phyloP scores from a whole-genome alignment of 2,329 filamentous ascomycete genomes.

The Stagonosporopsis cucurbitacearum region DNA sequence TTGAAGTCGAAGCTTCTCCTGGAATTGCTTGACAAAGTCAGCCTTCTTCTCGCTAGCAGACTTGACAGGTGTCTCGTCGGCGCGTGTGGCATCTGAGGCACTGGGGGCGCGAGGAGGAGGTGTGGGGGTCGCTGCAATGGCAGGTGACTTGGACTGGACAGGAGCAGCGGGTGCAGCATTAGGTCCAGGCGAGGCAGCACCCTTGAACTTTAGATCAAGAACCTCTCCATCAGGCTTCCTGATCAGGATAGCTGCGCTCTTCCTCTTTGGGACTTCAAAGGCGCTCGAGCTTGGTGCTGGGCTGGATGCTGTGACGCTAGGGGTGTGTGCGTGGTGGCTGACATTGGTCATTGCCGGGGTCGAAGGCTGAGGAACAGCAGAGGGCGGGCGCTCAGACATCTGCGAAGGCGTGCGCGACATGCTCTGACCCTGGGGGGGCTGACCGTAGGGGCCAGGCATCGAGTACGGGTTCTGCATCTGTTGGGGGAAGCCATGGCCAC shows the following conservation, averaged over 20 bases:
- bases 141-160: constrained; percentile 63
- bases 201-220: constrained; percentile 63
- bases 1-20: constrained; percentile 55
- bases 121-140: constrained; percentile 71
- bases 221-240: constrained; percentile 82
- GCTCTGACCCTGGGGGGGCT: constrained; percentile 64
- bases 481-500: constrained; percentile 56
- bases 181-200: constrained; percentile 49
- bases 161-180: constrained; percentile 52
- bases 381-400: constrained; percentile 64
- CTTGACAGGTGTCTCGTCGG: constrained; percentile 71
- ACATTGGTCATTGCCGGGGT: constrained; percentile 58
- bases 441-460: constrained; percentile 60
- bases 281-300: constrained; percentile 67
- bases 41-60: constrained; percentile 73
- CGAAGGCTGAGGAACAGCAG: constrained; percentile 66
- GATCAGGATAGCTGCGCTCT: constrained; percentile 80
- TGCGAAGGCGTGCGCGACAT: constrained; percentile 70
- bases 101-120: constrained; percentile 75
- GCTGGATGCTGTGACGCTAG: constrained; percentile 63
- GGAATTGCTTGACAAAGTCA: constrained; percentile 73
- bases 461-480: constrained; percentile 53
- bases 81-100: constrained; percentile 67
- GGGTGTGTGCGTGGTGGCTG: constrained; percentile 59
- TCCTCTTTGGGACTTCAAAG: constrained; percentile 67